Percentiles rank a stretch among this genome's conserved stretches.
Conservation (phyloP, 192 early-diverging fungal genomes). For the Tieghemiomyces parasiticus region DNA sequence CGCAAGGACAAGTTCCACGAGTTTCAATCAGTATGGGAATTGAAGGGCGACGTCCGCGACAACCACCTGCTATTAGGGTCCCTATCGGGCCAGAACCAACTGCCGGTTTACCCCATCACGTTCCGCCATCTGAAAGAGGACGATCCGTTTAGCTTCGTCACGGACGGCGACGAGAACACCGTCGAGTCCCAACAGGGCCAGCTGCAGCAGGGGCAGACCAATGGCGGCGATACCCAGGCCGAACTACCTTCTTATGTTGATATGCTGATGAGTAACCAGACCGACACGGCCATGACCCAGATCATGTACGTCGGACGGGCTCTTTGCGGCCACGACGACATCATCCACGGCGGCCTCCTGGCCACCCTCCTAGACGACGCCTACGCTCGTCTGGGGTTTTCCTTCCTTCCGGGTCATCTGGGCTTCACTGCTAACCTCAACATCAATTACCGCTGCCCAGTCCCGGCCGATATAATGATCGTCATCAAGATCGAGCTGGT, state of each 20-base stretch:
- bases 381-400: conserved; percentile 35
- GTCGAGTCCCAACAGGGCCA: neutral
- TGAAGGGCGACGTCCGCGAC: neutral
- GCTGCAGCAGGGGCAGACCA: neutral
- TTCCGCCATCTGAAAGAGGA: neutral
- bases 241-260: no score
- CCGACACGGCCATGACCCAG: conserved; percentile 1
- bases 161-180: neutral
- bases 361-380: conserved; percentile 61
- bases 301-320: conserved; percentile 50
- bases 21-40: neutral
- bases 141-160: conserved; percentile 3
- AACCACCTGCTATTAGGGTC: neutral
- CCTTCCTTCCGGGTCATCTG: conserved; percentile 44
- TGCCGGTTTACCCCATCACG: conserved; percentile 2
- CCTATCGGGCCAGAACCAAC: neutral
- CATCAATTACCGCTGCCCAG: conserved; percentile 56
- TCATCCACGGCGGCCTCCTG: conserved; percentile 63
- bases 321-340: conserved; percentile 61
- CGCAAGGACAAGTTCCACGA: neutral
- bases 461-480: conserved; percentile 40
- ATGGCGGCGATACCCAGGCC: neutral
- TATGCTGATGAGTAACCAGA: neutral
- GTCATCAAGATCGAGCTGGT: conserved; percentile 34
- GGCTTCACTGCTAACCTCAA: conserved; percentile 65